These are phyloP conservation scores for Omphalotus guepiniiformis DNA, from an alignment of 768 basidiomycete species.

Conservation along the genomic window DNA sequence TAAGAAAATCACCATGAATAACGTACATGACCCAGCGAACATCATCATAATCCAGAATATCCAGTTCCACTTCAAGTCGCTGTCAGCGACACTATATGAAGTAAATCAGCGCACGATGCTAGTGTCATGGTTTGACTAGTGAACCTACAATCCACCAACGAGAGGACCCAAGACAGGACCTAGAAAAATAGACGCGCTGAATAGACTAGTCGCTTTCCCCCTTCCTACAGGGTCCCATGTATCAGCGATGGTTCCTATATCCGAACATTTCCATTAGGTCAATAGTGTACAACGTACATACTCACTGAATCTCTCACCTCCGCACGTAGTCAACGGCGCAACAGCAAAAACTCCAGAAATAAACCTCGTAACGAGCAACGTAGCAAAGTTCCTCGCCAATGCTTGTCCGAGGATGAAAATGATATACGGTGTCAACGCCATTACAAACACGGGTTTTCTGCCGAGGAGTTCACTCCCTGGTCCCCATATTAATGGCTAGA, in stretches of 20 bases:
- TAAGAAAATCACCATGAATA: slow-evolving; percentile 39
- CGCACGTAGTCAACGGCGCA: slow-evolving; percentile 53
- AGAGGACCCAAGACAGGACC: slow-evolving; percentile 65
- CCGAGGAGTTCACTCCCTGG: slow-evolving; percentile 59
- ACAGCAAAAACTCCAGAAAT: slow-evolving; percentile 60
- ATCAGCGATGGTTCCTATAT: slow-evolving; percentile 50
- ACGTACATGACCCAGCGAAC: slow-evolving; percentile 48
- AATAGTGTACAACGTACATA: not conserved
- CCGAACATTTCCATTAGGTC: not conserved
- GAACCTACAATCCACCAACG: slow-evolving; percentile 54
- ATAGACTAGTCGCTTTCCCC: slow-evolving; percentile 54
- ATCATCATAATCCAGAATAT: slow-evolving; percentile 71
- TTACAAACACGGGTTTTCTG: slow-evolving; percentile 44
- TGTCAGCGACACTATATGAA: slow-evolving; percentile 39
- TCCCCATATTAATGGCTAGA: slow-evolving; percentile 54
- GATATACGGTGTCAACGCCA: slow-evolving; percentile 50
- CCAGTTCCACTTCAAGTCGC: slow-evolving; percentile 54
- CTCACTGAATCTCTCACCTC: no score
- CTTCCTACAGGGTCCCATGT: slow-evolving; percentile 49
- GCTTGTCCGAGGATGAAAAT: slow-evolving; percentile 58
- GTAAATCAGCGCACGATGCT: not conserved
- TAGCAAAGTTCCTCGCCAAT: slow-evolving; percentile 53
- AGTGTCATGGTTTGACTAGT: not conserved
- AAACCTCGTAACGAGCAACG: slow-evolving; percentile 57
- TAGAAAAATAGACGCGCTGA: slow-evolving; percentile 57